Conservation (phyloP, 1,139 yeast species). For the Magnusiomyces clavatus region DNA sequence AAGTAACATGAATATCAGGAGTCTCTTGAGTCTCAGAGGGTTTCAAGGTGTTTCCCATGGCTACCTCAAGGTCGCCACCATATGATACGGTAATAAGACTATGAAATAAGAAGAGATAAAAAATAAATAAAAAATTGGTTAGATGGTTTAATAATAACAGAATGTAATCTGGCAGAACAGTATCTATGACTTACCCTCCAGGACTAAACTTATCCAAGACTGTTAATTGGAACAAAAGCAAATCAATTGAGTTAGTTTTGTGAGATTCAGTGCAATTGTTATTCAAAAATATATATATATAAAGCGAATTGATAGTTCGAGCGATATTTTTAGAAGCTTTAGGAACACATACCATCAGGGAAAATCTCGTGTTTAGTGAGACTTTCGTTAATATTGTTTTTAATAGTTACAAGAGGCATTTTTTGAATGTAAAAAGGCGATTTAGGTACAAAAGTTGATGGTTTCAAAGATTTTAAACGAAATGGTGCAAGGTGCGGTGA, state of each 20-base stretch:
- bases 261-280: not conserved
- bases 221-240: not conserved
- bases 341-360: conserved; percentile 51
- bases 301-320: conserved; percentile 17
- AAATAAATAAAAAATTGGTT: not conserved
- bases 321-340: conserved; percentile 29
- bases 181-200: conserved; percentile 15
- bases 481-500: no score
- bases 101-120: conserved; percentile 2
- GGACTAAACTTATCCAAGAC: conserved; percentile 33
- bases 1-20: conserved; percentile 63
- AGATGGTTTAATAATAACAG: not conserved
- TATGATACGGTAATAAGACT: conserved; percentile 41
- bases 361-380: conserved; percentile 51
- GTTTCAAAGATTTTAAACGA: no score
- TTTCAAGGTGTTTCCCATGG: conserved; percentile 68
- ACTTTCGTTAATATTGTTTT: conserved; percentile 56
- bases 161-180: not conserved
- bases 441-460: no score
- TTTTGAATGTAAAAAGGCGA: not conserved
- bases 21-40: conserved; percentile 55
- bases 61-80: conserved; percentile 51
- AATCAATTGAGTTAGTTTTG: not conserved
- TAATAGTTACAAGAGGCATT: conserved; percentile 38
- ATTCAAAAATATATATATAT: no score